Base-by-base conservation (phyloP, 805 yeast species). In the Blastobotrys parvus region DNA sequence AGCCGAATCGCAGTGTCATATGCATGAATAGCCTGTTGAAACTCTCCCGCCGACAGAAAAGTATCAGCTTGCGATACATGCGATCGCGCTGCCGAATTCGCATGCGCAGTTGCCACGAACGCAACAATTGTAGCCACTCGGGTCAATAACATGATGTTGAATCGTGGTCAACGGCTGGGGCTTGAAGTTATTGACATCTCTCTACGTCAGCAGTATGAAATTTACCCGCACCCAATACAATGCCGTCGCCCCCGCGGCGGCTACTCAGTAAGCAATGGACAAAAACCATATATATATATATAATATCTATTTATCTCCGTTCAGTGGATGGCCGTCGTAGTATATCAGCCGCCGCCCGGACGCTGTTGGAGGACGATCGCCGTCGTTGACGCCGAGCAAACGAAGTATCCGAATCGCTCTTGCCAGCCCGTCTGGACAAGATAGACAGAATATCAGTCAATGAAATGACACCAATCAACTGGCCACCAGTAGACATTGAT, bases 371-470 rank as follows among this genome's bases (percentile, higher is more conserved):
- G 27, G 48, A 42, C 41, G 49, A 42, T 17, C 56, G 44, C n/a
- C 96, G 74, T 60, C 97, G 77, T 62, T 86, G 92, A 58, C 87
- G 81, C 60, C 97, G 77, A 2, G 97, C 97, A 42, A 75, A 72
- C 32, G 72, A 78, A 3, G 98, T 97, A 58, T 90, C 96, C 19
- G 86, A 79, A 29, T 59, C 51, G 2, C 54, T 47, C 55, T 75
- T 75, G 2, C 94, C 95, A 45, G 79, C 72, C 29, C 75, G 76
- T 53, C 79, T 73, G 6, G 95, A 95, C 49, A 90, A 72, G 35
- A 87, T 64, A 15, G 89, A 85, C 39, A 92, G 66, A 27, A 90
- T 81, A 62, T 90, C 98, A 0, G 97, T 90, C 53, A 92, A 68
- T 3, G 96, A 85, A 2, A 92, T 79, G 20, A 92, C 97, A 33